These are phyloP conservation scores for Penicillium odoratum DNA, from an alignment of 495 filamentous ascomycete species.

Conservation along the genomic window DNA sequence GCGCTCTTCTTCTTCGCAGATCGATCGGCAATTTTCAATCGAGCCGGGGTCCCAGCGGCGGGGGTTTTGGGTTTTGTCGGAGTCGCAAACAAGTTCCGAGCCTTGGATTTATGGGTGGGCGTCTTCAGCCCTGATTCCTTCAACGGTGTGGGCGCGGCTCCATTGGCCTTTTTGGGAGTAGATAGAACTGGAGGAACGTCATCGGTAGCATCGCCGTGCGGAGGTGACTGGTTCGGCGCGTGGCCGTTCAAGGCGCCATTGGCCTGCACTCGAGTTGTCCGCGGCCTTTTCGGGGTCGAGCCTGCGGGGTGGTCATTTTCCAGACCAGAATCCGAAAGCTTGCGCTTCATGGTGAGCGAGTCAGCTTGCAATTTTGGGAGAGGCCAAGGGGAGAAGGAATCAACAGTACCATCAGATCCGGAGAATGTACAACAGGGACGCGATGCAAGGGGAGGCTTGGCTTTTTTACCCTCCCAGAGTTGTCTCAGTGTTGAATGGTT, in stretches of 20 bases:
- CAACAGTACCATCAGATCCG: conserved; percentile 44
- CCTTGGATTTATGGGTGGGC: conserved; percentile 44
- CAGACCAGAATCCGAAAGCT: conserved; percentile 42
- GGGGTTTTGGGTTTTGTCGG: conserved; percentile 36
- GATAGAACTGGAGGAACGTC: conserved; percentile 34
- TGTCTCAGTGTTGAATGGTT: conserved; percentile 6
- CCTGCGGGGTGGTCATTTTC: conserved; percentile 38
- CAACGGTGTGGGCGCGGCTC: conserved; percentile 33
- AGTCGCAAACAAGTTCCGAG: conserved; percentile 42
- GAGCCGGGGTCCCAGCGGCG: conserved; percentile 49
- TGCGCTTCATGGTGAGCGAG: conserved; percentile 44
- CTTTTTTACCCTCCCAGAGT: conserved; percentile 5
- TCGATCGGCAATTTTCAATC: conserved; percentile 68
- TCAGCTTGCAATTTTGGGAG: conserved; percentile 18
- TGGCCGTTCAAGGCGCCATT: conserved; percentile 33
- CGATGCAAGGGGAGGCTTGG: conserved; percentile 26
- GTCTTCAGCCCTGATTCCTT: conserved; percentile 47
- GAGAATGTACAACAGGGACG: conserved; percentile 32
- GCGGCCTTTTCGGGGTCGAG: conserved; percentile 45
- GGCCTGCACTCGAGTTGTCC: conserved; percentile 24
- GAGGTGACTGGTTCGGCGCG: conserved; percentile 16
- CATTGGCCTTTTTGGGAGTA: conserved; percentile 42
- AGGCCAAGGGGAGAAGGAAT: conserved; percentile 23
- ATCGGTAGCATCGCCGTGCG: conserved; percentile 24
- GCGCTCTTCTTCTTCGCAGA: conserved; percentile 88